Base-by-base conservation (phyloP, 1,284 basidiomycete species). In the Microbotryomycetes sp. region DNA sequence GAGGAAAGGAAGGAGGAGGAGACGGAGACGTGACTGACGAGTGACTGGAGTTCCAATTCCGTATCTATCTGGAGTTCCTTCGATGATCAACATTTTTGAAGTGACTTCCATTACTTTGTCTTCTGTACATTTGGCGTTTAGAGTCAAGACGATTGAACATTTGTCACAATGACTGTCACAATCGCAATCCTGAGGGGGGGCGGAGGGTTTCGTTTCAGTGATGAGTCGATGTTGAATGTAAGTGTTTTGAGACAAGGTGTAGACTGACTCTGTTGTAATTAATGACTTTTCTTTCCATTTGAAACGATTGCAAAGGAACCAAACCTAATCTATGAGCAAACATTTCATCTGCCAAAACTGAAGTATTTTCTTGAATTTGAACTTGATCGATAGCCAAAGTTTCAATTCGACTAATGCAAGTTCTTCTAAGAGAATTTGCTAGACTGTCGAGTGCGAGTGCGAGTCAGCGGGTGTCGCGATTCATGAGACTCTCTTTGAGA, bases 331-430 rank as follows among this genome's bases (percentile, higher is more conserved):
- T 84, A 76, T 99, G 96, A 0, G 92, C 90, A 64, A 99, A 86
- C 79, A 96, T 96, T 78, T 99, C 96, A 77, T 99, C 96, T 1
- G 94, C 89, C 32, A 99, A 79, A 3, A 97, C 93, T 0, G 89
- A 87, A 7, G 92, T 94, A 75, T 99, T 99, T 60, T 84, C 83
- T 66, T 87, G 82, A 69, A 98, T 88, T 75, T 94, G 89, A 3
- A 98, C 94, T 78, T 94, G 86, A 79, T 98, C 96, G 71, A 99
- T 97, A 28, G 93, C 94, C 91, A 97, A 82, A 62, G 92, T 96
- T 16, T 92, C 89, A 64, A 97, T 84, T 76, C 94, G 90, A n/a
- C 92, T 92, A 79, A 96, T 92, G 80, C 94, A 86, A 28, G 90
- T 87, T 71, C 92, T 81, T 70, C 92, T 82, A 50, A 96, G 74